phyloP scores from a whole-genome alignment of 495 filamentous ascomycete genomes.

The Talaromyces liani region DNA sequence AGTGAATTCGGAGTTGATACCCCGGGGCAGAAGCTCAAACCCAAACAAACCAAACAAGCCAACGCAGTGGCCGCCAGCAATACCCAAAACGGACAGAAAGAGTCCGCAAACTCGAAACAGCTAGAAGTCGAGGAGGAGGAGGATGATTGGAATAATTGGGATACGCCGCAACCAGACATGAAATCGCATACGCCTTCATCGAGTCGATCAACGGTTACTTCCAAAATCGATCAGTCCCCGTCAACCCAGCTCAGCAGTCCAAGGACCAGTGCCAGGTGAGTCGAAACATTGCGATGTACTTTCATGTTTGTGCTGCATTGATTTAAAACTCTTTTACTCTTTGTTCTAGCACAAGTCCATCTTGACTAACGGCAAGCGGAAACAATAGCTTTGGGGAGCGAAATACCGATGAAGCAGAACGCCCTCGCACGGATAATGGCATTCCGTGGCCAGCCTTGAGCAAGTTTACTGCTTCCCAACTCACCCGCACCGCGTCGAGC shows the following conservation, averaged over 20 bases:
- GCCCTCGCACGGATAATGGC: slow-evolving; percentile 31
- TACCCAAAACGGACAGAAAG: slow-evolving; percentile 27
- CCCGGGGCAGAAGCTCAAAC: slow-evolving; percentile 37
- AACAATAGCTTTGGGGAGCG: slow-evolving; percentile 33
- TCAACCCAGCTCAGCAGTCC: slow-evolving; percentile 40
- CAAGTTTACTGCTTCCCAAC: slow-evolving; percentile 56
- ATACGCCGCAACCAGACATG: slow-evolving; percentile 44
- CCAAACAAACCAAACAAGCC: slow-evolving; percentile 21
- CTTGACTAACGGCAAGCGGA: slow-evolving; percentile 4
- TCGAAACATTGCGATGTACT: slow-evolving; percentile 12
- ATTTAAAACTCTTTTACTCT: neutral
- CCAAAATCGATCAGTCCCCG: slow-evolving; percentile 39
- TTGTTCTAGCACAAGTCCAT: neutral
- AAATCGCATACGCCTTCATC: slow-evolving; percentile 37
- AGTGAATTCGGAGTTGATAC: slow-evolving; percentile 49
- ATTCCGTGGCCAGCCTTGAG: slow-evolving; percentile 62
- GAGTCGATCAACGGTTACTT: slow-evolving; percentile 37
- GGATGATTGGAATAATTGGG: slow-evolving; percentile 69
- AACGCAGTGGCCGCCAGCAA: slow-evolving; percentile 18
- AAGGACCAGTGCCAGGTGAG: slow-evolving; percentile 48
- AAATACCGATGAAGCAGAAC: slow-evolving; percentile 15
- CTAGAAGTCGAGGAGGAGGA: slow-evolving; percentile 33
- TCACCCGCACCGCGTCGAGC: slow-evolving; percentile 61
- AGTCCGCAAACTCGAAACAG: slow-evolving; percentile 25
- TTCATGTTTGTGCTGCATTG: neutral